These are phyloP conservation scores for Trichoderma virens DNA, from an alignment of 495 filamentous ascomycete species.

Conservation along the genomic window DNA sequence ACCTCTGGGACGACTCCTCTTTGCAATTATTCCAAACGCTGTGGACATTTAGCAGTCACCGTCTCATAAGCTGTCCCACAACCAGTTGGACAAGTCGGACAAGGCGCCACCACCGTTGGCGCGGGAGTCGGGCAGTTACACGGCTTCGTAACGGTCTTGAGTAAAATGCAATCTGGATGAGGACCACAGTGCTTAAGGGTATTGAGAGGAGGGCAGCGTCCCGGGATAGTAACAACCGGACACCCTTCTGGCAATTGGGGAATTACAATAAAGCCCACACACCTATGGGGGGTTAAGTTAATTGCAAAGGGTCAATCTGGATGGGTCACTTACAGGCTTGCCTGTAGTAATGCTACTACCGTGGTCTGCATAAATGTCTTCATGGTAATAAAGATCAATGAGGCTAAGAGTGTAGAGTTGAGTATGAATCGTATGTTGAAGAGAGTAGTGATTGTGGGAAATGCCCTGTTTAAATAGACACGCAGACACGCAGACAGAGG, in stretches of 20 bases:
- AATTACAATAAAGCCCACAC: not conserved
- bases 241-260: not conserved
- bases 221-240: not conserved
- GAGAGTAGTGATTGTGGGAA: not conserved
- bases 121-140: not conserved
- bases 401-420: not conserved
- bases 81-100: not conserved
- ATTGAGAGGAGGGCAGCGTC: not conserved
- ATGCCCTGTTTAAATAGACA: too few species aligned
- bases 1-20: too few species aligned
- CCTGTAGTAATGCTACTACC: not conserved
- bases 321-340: not conserved
- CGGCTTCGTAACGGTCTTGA: not conserved
- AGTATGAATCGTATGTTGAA: not conserved
- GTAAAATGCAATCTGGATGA: not conserved
- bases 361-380: not conserved
- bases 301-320: not conserved
- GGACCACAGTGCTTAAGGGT: not conserved
- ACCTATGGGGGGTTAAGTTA: not conserved
- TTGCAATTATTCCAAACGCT: too few species aligned
- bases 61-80: not conserved
- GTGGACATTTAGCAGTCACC: not conserved
- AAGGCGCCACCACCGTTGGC: not conserved
- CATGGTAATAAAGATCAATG: not conserved
- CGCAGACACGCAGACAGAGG: too few species aligned